Conservation (phyloP, 257 asterid species). For the Capsicum baccatum region DNA sequence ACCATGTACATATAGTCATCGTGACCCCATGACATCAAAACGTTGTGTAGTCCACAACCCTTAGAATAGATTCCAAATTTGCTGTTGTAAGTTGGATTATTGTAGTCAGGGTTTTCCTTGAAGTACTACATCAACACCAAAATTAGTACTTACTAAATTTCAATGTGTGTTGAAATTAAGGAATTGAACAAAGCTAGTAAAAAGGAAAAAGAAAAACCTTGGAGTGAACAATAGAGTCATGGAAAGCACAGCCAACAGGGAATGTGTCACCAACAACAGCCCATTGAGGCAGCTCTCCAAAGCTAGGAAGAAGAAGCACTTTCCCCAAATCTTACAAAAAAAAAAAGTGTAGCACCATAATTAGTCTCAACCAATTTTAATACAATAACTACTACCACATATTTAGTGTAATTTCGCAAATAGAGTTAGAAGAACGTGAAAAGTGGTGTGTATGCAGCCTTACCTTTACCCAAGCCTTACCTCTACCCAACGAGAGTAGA, state of each 20-base stretch:
- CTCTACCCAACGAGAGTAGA: background rate
- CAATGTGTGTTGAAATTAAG: background rate
- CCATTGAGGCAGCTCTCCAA: constrained; percentile 95
- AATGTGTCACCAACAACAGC: constrained; percentile 94
- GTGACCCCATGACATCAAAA: constrained; percentile 92
- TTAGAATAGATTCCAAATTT: constrained; percentile 68
- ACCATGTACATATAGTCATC: constrained; percentile 93
- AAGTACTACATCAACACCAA: constrained; percentile 52
- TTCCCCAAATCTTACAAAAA: constrained; percentile 73
- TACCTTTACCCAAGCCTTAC: background rate
- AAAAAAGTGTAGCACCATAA: background rate
- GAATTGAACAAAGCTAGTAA: background rate
- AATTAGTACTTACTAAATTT: background rate
- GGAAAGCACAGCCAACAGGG: constrained; percentile 91
- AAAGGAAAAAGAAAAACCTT: constrained; percentile 51
- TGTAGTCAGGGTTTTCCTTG: constrained; percentile 64
- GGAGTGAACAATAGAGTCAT: constrained; percentile 73
- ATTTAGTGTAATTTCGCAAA: background rate
- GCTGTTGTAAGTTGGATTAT: constrained; percentile 57
- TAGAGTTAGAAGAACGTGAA: background rate
- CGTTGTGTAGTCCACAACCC: constrained; percentile 80
- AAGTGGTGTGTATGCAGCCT: background rate
- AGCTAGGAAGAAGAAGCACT: constrained; percentile 75
- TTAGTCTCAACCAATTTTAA: background rate
- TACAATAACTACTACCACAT: background rate